These are phyloP conservation scores for Orbilia brochopaga DNA, from an alignment of 2,329 filamentous ascomycete genomes.

Conservation along the genomic window DNA sequence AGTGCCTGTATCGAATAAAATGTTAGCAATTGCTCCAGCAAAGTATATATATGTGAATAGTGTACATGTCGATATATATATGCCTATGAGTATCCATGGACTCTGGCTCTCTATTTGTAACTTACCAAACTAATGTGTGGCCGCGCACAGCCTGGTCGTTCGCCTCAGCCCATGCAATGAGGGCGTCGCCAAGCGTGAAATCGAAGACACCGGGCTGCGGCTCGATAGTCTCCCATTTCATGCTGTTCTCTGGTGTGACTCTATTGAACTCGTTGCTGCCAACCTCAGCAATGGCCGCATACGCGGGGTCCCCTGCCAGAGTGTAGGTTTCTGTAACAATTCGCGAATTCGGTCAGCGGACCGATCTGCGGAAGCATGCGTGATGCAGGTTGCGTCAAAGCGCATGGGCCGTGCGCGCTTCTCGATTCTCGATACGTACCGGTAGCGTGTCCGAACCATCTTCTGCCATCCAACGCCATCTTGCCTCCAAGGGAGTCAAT, in stretches of 20 bases:
- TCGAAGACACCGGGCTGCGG: constrained; percentile 65
- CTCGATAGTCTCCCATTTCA: constrained; percentile 69
- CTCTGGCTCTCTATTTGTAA: constrained; percentile 31
- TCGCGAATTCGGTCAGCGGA: constrained; percentile 22
- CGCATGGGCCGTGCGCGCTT: constrained; percentile 30
- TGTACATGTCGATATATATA: too few relatives aligned
- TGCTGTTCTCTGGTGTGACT: constrained; percentile 52
- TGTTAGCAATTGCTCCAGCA: not conserved
- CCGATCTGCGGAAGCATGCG: constrained; percentile 31
- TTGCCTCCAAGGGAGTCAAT: constrained; percentile 47
- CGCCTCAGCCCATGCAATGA: constrained; percentile 61
- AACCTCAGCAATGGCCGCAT: constrained; percentile 26
- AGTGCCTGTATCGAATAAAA: constrained; percentile 30
- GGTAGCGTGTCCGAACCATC: constrained; percentile 47
- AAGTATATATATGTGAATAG: too few relatives aligned
- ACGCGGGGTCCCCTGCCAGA: constrained; percentile 41
- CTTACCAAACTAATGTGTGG: constrained; percentile 61
- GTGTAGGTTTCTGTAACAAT: constrained; percentile 37
- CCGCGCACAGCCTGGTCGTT: constrained; percentile 67
- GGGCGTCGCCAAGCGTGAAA: constrained; percentile 65
- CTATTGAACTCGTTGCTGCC: constrained; percentile 42
- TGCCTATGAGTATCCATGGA: too few relatives aligned
- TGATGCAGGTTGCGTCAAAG: constrained; percentile 11
- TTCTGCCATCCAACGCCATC: constrained; percentile 37
- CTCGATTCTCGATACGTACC: constrained; percentile 25